These are phyloP conservation scores for Xylaria castorea DNA, from an alignment of 495 filamentous ascomycete genomes.

Conservation along the genomic window DNA sequence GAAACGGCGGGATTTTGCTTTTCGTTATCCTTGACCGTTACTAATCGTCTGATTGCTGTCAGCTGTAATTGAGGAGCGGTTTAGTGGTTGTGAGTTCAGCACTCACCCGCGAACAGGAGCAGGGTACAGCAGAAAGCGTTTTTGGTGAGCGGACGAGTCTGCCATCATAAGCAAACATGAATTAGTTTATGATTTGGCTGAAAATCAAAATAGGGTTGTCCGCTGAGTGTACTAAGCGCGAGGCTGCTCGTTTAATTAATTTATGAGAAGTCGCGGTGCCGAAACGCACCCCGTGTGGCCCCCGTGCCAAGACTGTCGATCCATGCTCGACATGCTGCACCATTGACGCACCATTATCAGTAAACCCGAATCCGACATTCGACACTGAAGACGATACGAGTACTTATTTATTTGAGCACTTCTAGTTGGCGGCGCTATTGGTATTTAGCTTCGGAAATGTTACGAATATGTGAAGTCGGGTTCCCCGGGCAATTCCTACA, in stretches of 20 bases:
- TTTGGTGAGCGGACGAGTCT: neutral
- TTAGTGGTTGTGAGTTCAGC: neutral
- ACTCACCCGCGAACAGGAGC: conserved; percentile 8
- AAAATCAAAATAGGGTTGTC: neutral
- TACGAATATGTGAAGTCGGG: neutral
- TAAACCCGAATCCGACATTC: too few relatives aligned
- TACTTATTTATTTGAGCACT: neutral
- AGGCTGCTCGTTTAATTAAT: neutral
- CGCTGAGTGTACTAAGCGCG: neutral
- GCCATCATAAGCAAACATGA: neutral
- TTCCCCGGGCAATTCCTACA: neutral
- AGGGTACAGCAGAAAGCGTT: conserved; percentile 11
- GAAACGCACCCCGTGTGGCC: too few relatives aligned
- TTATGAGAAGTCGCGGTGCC: neutral
- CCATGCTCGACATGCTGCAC: too few relatives aligned
- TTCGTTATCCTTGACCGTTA: neutral
- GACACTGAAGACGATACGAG: neutral
- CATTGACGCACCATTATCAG: too few relatives aligned
- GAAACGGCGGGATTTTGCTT: conserved; percentile 1
- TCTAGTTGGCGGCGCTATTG: neutral
- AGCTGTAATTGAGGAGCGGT: neutral
- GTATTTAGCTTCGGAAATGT: neutral
- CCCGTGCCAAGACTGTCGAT: too few relatives aligned
- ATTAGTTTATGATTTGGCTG: neutral
- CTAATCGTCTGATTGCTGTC: neutral